A percentile compares a stretch with the other conserved stretches of the same genome.
These are phyloP conservation scores for Diaporthe eres DNA, from an alignment of 2,329 filamentous ascomycete genomes.

Conservation along the genomic window DNA sequence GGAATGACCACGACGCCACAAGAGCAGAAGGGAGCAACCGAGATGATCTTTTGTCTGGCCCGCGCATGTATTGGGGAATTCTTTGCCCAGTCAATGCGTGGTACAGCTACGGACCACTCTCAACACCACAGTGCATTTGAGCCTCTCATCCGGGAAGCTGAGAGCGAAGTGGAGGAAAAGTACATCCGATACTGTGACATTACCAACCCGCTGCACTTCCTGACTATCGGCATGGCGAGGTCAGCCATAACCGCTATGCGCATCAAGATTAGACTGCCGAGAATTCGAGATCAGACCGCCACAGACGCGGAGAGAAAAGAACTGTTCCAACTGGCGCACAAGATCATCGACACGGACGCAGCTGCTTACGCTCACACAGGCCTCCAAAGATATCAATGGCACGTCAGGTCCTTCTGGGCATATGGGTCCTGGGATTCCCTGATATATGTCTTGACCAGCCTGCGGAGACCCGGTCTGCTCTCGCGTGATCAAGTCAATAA, in stretches of 20 bases:
- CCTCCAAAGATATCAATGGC: conserved; percentile 50
- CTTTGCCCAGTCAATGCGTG: conserved; percentile 45
- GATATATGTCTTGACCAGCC: conserved; percentile 49
- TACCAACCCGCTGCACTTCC: conserved; percentile 54
- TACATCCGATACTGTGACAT: conserved; percentile 61
- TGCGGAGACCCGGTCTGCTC: conserved; percentile 46
- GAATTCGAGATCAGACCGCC: conserved; percentile 46
- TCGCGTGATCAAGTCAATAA: conserved; percentile 40
- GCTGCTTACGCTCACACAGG: conserved; percentile 47
- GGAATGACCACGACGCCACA: conserved; percentile 52
- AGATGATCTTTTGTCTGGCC: conserved; percentile 54
- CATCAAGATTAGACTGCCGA: conserved; percentile 44
- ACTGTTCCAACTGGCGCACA: conserved; percentile 52
- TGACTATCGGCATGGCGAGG: conserved; percentile 48
- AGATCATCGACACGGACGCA: conserved; percentile 54
- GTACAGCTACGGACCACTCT: conserved; percentile 42
- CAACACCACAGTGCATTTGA: conserved; percentile 50
- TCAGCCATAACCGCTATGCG: conserved; percentile 48
- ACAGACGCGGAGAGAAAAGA: conserved; percentile 45
- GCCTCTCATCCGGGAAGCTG: conserved; percentile 55
- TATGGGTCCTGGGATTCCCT: conserved; percentile 48
- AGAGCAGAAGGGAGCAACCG: conserved; percentile 50
- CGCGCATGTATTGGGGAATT: conserved; percentile 58
- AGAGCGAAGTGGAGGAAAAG: conserved; percentile 56
- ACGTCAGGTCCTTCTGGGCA: conserved; percentile 51